Base-by-base conservation (phyloP, 2,329 filamentous ascomycete species). In the Neofusicoccum sp. region DNA sequence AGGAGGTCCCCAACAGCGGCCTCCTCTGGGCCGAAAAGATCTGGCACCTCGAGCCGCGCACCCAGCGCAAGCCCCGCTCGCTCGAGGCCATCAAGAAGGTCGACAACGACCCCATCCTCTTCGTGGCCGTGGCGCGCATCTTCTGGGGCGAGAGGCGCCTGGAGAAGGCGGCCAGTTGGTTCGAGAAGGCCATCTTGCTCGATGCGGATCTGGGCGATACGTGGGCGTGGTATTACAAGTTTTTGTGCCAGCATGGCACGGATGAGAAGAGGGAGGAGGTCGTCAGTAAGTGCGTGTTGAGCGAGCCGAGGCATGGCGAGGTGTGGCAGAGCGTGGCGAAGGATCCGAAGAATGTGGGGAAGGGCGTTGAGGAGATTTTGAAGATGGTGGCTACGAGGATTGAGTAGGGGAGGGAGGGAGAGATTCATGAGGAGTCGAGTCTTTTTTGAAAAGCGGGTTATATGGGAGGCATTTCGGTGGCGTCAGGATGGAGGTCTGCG, bases 141-240 rank as follows among this genome's bases (percentile, higher is more conserved):
- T 97, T 99, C 78, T 99, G 95, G 95, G 87, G 85, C 8, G 95
- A 99, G 77, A 84, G 95, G 60, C 88, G 89, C 71, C 82, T 99
- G 26, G 95, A 98, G 67, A 96, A 97, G 75, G 93, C 95, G 2
- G 89, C 93, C 75, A 93, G 86, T 65, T 99, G 95, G 95, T 99
- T 99, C 74, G 92, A 97, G 77, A 96, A 96, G 77, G 95, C 95
- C 0, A 87, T 97, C 60, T 82, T 96, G 58, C 80, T 95, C 11
- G 92, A 99, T 70, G 86, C 88, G 36, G 93, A 98, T 73, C 79
- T 86, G 54, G 95, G 95, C 54, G 96, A 99, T 78, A 90, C 87
- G 9, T 99, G 96, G 96, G 93, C 92, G 20, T 99, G 93, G 93
- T 99, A 97, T 75, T 95, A 92, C 75, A 93, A 93, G 75, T 99